phyloP scores from a whole-genome alignment of 2,329 filamentous ascomycete genomes.

The Stachybotrys chartarum region DNA sequence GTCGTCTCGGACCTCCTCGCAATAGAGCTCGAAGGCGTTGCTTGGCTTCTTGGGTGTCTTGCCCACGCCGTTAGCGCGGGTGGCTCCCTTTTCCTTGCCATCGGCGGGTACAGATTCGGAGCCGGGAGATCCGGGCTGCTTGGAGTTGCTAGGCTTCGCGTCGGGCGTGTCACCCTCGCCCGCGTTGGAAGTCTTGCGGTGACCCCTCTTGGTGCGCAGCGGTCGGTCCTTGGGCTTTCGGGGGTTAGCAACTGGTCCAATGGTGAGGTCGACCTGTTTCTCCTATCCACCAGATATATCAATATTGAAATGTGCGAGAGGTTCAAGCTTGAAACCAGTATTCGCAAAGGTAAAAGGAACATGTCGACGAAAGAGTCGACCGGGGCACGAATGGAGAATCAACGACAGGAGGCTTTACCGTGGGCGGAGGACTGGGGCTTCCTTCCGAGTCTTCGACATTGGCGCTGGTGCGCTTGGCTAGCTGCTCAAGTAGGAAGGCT shows the following conservation, averaged over 20 bases:
- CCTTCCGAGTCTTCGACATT: conserved; percentile 74
- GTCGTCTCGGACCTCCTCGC: conserved; percentile 37
- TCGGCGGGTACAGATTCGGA: conserved; percentile 34
- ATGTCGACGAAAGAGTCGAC: not conserved
- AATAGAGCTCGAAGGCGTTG: conserved; percentile 49
- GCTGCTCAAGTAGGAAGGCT: conserved; percentile 65
- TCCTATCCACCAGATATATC: conserved; percentile 27
- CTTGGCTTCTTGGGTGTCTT: conserved; percentile 35
- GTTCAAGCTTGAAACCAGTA: not conserved
- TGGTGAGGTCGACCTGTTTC: conserved; percentile 20
- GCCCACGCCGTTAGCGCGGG: conserved; percentile 30
- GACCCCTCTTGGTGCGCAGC: conserved; percentile 65
- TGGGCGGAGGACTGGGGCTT: conserved; percentile 72
- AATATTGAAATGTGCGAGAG: conserved; percentile 18
- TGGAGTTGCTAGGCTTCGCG: conserved; percentile 37
- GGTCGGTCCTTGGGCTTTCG: conserved; percentile 70
- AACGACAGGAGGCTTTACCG: conserved; percentile 37
- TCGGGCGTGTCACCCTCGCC: conserved; percentile 31
- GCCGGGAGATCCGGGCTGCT: conserved; percentile 39
- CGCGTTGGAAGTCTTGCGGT: conserved; percentile 51
- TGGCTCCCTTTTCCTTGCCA: conserved; percentile 17
- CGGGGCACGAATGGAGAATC: conserved; percentile 2
- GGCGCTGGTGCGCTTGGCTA: conserved; percentile 66
- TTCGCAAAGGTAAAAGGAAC: conserved; percentile 7
- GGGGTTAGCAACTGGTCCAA: conserved; percentile 27